These are phyloP conservation scores for Globisporangium nodosum DNA, from an alignment of 352 stramenopile genomes.

Conservation along the genomic window DNA sequence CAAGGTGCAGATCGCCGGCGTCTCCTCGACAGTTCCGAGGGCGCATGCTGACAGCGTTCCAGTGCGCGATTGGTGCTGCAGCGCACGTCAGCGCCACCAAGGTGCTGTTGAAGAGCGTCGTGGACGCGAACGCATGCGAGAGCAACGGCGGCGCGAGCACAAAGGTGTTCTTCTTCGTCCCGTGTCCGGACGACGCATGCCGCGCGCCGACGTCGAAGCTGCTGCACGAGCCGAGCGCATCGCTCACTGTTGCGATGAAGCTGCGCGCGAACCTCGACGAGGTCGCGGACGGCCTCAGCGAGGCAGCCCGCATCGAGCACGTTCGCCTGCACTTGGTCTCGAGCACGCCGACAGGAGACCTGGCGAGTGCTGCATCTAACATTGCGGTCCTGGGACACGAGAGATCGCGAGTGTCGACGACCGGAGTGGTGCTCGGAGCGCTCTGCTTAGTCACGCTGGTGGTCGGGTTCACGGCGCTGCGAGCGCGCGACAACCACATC, in stretches of 20 bases:
- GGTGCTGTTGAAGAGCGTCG: slow-evolving; percentile 5
- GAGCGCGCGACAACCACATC: slow-evolving; percentile 21
- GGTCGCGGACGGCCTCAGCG: slow-evolving; percentile 10
- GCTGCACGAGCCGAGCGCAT: slow-evolving; percentile 13
- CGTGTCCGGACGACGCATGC: slow-evolving; percentile 9
- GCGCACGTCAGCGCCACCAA: slow-evolving; percentile 1
- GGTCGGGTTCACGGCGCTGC: slow-evolving; percentile 13
- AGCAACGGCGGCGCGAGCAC: not conserved
- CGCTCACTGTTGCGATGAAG: slow-evolving; percentile 16
- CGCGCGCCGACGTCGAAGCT: slow-evolving; percentile 9
- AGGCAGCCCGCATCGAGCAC: slow-evolving; percentile 15
- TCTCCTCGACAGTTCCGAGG: slow-evolving; percentile 3
- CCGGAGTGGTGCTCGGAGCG: slow-evolving; percentile 1
- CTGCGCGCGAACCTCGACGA: slow-evolving; percentile 16
- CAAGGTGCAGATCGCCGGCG: slow-evolving; percentile 13
- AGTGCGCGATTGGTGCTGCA: not conserved
- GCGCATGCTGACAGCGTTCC: slow-evolving; percentile 4
- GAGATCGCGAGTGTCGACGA: not conserved
- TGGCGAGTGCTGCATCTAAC: not conserved
- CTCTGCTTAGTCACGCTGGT: slow-evolving; percentile 14
- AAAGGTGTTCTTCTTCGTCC: slow-evolving; percentile 10
- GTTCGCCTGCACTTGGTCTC: slow-evolving; percentile 14
- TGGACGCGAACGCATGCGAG: not conserved
- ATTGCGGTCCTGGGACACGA: not conserved
- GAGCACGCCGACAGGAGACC: not conserved